Conservation (phyloP, 2,329 filamentous ascomycete species). For the Xylaria hypoxylon region DNA sequence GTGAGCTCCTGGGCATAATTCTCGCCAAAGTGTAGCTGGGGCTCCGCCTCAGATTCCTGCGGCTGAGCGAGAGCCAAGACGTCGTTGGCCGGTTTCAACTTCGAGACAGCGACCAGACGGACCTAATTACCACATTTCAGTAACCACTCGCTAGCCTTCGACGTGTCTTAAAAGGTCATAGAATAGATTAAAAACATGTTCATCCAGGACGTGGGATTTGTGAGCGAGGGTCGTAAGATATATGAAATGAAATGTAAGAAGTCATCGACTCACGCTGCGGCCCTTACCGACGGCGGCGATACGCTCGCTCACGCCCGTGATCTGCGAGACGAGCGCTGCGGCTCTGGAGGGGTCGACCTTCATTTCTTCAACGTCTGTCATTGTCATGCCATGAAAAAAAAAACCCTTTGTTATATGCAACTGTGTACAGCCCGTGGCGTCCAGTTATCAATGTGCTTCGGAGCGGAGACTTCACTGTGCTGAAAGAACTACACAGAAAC, state of each 20-base stretch:
- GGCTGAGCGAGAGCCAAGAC: constrained; percentile 79
- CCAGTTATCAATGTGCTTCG: background rate
- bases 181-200: background rate
- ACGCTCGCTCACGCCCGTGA: constrained; percentile 69
- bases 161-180: background rate
- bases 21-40: constrained; percentile 88
- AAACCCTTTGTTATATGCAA: background rate
- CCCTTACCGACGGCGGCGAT: constrained; percentile 65
- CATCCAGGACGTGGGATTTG: background rate
- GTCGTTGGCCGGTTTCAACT: constrained; percentile 93
- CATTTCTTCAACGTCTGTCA: constrained; percentile 66
- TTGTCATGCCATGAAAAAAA: constrained; percentile 46
- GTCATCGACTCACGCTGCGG: constrained; percentile 63
- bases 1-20: constrained; percentile 93
- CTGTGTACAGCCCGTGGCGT: background rate
- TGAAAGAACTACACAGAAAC: background rate
- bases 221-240: background rate
- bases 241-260: background rate
- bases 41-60: constrained; percentile 63
- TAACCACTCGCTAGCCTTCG: background rate
- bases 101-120: constrained; percentile 93
- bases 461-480: constrained; percentile 21
- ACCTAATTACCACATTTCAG: constrained; percentile 61
- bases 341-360: constrained; percentile 72
- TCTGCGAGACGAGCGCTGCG: constrained; percentile 70